Base-by-base conservation (phyloP, 305 asterid genomes). In the Striga hermonthica region DNA sequence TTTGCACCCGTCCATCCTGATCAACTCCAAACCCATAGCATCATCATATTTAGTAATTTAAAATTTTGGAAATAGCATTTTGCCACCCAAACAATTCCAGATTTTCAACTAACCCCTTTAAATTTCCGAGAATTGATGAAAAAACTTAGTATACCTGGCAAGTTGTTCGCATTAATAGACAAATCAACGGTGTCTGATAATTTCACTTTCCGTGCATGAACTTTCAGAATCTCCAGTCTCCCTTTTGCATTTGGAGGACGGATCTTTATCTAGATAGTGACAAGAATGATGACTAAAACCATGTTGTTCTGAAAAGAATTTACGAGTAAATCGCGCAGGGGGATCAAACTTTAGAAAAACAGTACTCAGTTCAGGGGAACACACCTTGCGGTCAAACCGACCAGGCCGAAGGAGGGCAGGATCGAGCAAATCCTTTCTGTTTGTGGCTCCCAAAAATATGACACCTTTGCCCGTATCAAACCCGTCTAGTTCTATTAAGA, bases 381-480 rank as follows among this genome's bases (percentile, higher is more conserved):
- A 57, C 62, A 88, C 97, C 97, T 93, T 93, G 55, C 96, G 95
- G 76, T 90, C 97, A 81, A 93, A 93, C 60, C 97, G 96, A 75
- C 99, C 99, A 58, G 99, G 99, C 75, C 97, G 97, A 59, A 93
- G 97, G 84, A 90, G 96, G 63, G 99, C 97, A 9, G 97, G 99
- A 75, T 93, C 99, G 64, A 93, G 80, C 79, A 93, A 84, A 81
- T 93, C 99, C 87, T 55, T 88, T 67, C 99, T 76, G 77, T 93
- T 94, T 53, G 98, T 94, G 72, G 99, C 98, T 72, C 96, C 99
- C 80, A 94, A 79, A 70, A 94, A 94, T 68, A 94, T 88, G 59
- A 94, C 96, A 45, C 98, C 99, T 88, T 94, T 90, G 69, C 99
- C 96, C 56, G 99, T 90, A 80, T 90, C 97, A 79, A 94, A 94